Evolutionary conservation across 2,329 filamentous ascomycete species (phyloP).

Genomic region (Sporothrix brasiliensis): DNA sequence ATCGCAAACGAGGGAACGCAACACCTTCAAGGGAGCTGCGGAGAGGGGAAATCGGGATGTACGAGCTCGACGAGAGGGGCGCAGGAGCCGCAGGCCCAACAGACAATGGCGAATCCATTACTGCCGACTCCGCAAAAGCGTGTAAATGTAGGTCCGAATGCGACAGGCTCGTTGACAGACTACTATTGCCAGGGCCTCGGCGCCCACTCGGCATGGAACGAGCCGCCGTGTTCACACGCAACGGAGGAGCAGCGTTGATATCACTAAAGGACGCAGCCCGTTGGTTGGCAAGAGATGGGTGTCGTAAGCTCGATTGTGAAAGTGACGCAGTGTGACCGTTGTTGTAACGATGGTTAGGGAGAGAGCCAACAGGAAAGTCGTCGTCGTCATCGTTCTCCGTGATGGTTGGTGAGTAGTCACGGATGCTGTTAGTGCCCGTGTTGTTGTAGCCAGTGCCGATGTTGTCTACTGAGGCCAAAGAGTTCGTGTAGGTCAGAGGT

Average conservation of each 20-base stretch:
- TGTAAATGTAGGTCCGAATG: conserved; percentile 54
- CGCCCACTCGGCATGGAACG: conserved; percentile 36
- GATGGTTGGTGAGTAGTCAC: conserved; percentile 60
- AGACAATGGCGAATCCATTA: conserved; percentile 38
- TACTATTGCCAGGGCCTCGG: conserved; percentile 28
- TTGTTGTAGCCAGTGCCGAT: conserved; percentile 39
- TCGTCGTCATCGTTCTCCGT: conserved; percentile 56
- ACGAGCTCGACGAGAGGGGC: conserved; percentile 36
- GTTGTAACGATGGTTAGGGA: conserved; percentile 37
- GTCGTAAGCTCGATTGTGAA: conserved; percentile 41
- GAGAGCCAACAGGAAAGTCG: conserved; percentile 32
- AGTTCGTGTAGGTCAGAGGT: conserved; percentile 61
- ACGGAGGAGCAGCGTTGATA: conserved; percentile 41
- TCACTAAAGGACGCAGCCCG: conserved; percentile 48
- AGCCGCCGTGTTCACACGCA: conserved; percentile 47
- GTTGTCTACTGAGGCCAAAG: conserved; percentile 56
- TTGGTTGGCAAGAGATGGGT: conserved; percentile 48
- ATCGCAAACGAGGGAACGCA: conserved; percentile 60
- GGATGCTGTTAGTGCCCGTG: conserved; percentile 45
- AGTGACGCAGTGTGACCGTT: conserved; percentile 39
- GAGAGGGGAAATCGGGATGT: conserved; percentile 54
- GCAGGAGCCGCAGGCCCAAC: conserved; percentile 28
- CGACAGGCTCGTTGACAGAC: conserved; percentile 47
- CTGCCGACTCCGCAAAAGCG: conserved; percentile 34
- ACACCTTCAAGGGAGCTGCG: conserved; percentile 61